phyloP scores from a whole-genome alignment of 768 basidiomycete species.

The Hericium rajendrae region DNA sequence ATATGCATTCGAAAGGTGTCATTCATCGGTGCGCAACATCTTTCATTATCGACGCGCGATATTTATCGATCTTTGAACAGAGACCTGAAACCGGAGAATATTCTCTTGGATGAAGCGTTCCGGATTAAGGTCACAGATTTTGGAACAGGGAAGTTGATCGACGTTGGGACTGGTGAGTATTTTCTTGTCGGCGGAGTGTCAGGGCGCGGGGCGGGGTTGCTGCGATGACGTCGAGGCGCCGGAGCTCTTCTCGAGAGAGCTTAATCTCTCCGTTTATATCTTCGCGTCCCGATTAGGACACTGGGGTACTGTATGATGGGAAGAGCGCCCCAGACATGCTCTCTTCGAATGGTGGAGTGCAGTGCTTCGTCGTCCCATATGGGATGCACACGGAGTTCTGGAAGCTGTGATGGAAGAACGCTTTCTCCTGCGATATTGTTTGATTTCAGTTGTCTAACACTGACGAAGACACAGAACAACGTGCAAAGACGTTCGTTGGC shows the following conservation, averaged over 20 bases:
- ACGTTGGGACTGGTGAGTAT: constrained; percentile 37
- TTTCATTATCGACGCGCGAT: constrained; percentile 2
- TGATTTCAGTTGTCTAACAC: constrained; percentile 3
- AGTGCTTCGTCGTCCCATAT: constrained; percentile 14
- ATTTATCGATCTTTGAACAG: constrained; percentile 23
- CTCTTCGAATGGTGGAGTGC: too few species aligned
- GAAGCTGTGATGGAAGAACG: too few species aligned
- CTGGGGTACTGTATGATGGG: too few species aligned
- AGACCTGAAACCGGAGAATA: constrained; percentile 80
- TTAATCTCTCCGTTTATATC: too few species aligned
- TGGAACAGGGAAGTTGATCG: constrained; percentile 78
- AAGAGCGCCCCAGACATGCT: too few species aligned
- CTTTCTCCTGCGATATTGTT: too few species aligned
- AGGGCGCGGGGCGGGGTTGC: too few species aligned
- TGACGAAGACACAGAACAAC: constrained; percentile 28
- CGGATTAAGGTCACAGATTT: constrained; percentile 96
- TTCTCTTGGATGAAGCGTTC: constrained; percentile 79
- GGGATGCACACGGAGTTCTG: constrained; percentile 1
- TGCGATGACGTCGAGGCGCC: too few species aligned
- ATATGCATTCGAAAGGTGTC: constrained; percentile 85
- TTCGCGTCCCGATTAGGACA: too few species aligned
- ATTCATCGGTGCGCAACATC: constrained; percentile 58
- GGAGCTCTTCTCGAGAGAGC: too few species aligned
- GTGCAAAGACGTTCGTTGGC: constrained; percentile 73
- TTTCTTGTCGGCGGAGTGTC: constrained; percentile 6